phyloP scores from a whole-genome alignment of 306 rosid species.

The Vigna trinervia region DNA sequence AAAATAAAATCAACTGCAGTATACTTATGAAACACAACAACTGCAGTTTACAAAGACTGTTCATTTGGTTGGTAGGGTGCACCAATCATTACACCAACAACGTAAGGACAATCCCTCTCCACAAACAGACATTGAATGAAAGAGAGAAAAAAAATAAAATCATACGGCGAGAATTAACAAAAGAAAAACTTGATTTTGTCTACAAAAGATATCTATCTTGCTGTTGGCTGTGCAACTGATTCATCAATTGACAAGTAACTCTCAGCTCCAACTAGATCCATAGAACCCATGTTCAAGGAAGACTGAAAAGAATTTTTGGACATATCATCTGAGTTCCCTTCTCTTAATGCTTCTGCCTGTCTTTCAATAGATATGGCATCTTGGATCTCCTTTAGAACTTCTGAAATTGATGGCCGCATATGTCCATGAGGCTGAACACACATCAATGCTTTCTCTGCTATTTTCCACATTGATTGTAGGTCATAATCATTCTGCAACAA shows the following conservation, averaged over 20 bases:
- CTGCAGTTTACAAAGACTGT: neutral
- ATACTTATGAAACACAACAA: neutral
- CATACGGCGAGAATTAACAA: neutral
- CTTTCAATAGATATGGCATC: slow-evolving; percentile 86
- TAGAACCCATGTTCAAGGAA: slow-evolving; percentile 67
- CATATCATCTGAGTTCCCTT: slow-evolving; percentile 73
- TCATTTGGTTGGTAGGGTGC: neutral
- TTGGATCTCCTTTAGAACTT: slow-evolving; percentile 95
- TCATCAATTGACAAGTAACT: slow-evolving; percentile 79
- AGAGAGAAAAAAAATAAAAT: neutral
- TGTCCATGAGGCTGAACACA: slow-evolving; percentile 91
- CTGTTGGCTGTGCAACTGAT: slow-evolving; percentile 73
- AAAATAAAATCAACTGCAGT: no score
- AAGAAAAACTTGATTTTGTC: slow-evolving; percentile 13
- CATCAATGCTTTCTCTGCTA: slow-evolving; percentile 97
- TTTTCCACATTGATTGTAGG: slow-evolving; percentile 98
- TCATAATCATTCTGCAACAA: slow-evolving; percentile 65
- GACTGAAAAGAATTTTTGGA: slow-evolving; percentile 76
- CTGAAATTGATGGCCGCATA: slow-evolving; percentile 91
- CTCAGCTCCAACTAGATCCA: slow-evolving; percentile 71
- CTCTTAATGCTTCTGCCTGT: slow-evolving; percentile 58
- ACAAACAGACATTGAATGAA: neutral
- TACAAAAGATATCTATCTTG: slow-evolving; percentile 57
- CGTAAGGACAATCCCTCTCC: slow-evolving; percentile 37
- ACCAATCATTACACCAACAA: slow-evolving; percentile 6